A percentile compares a stretch with the other conserved stretches of the same genome.
These are phyloP conservation scores for Solidago caesia DNA, from an alignment of 129 eudicot genomes.

Conservation along the genomic window DNA sequence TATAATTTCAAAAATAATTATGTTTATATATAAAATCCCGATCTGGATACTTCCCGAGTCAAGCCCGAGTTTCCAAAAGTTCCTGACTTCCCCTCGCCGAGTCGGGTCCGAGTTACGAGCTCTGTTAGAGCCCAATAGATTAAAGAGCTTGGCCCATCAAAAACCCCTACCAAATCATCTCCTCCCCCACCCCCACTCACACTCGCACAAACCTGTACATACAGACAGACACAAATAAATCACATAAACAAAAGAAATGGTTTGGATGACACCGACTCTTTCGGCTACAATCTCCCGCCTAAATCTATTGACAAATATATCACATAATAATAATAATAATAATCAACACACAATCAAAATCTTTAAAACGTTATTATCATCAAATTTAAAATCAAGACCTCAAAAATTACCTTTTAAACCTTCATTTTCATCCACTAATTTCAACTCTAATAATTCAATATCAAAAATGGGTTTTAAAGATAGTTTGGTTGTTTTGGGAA, in stretches of 20 bases:
- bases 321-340: constrained; percentile 14
- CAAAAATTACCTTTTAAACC: constrained; percentile 26
- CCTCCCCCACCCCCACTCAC: constrained; percentile 1
- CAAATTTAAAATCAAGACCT: constrained; percentile 16
- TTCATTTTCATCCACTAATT: constrained; percentile 19
- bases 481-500: constrained; percentile 72
- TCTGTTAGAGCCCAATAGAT: too few species aligned
- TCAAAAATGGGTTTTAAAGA: constrained; percentile 26
- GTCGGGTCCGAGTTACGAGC: too few species aligned
- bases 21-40: too few species aligned
- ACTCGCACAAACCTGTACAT: neutral
- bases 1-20: too few species aligned
- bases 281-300: constrained; percentile 57
- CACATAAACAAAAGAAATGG: constrained; percentile 36
- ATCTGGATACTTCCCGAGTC: too few species aligned
- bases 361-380: constrained; percentile 25
- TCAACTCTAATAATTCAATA: constrained; percentile 6
- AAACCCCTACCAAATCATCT: neutral
- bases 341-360: constrained; percentile 20
- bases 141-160: neutral
- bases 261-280: constrained; percentile 41
- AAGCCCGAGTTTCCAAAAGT: too few species aligned
- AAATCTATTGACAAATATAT: constrained; percentile 39
- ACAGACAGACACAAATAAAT: neutral
- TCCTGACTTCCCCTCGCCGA: too few species aligned